phyloP scores from a whole-genome alignment of 331 rosid species.

The Ulmus americana region DNA sequence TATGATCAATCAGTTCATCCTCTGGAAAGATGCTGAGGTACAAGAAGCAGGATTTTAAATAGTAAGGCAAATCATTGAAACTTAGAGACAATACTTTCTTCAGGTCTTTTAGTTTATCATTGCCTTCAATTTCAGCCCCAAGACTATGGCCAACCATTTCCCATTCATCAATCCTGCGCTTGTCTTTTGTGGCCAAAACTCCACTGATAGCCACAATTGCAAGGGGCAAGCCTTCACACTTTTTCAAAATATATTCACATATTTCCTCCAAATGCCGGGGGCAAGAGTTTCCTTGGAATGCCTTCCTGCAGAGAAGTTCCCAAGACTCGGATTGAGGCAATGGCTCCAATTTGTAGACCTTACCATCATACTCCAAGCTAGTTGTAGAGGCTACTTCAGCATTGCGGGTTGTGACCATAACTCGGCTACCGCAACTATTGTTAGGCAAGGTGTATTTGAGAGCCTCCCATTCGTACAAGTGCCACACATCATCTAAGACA shows the following conservation, averaged over 20 bases:
- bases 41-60: constrained; percentile 26
- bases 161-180: constrained; percentile 27
- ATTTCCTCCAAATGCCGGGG: constrained; percentile 22
- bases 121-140: constrained; percentile 21
- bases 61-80: constrained; percentile 30
- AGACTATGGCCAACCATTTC: constrained; percentile 22
- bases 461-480: constrained; percentile 10
- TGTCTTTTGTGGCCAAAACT: constrained; percentile 21
- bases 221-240: constrained; percentile 27
- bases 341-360: constrained; percentile 11
- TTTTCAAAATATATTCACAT: constrained; percentile 3
- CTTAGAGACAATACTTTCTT: constrained; percentile 30
- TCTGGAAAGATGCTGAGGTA: constrained; percentile 30
- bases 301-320: constrained; percentile 21
- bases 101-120: constrained; percentile 24
- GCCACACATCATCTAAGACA: constrained; percentile 15
- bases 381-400: constrained; percentile 7
- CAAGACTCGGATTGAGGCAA: constrained; percentile 18
- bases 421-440: constrained; percentile 8
- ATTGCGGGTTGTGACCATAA: constrained; percentile 13
- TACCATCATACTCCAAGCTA: background rate
- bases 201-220: constrained; percentile 31
- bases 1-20: constrained; percentile 17
- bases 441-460: constrained; percentile 9
- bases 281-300: constrained; percentile 18